phyloP scores from a whole-genome alignment of 2,329 filamentous ascomycete species.

The Scedosporium boydii region DNA sequence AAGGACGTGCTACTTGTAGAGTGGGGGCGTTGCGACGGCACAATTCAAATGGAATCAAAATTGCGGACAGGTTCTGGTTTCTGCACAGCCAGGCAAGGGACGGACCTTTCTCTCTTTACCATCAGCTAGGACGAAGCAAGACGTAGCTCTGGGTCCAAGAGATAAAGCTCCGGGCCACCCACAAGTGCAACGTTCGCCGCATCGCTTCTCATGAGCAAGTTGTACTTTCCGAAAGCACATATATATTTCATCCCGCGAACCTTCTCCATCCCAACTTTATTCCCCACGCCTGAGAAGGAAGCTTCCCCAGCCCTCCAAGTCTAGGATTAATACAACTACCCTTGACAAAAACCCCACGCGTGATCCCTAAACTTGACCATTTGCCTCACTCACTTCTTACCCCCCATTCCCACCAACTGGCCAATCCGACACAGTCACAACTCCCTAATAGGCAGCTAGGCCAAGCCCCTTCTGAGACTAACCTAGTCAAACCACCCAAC shows the following conservation, averaged over 20 bases:
- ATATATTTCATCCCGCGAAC: background rate
- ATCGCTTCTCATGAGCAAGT: background rate
- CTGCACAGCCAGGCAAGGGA: background rate
- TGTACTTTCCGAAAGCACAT: background rate
- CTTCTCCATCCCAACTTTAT: constrained; percentile 2
- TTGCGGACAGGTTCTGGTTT: background rate
- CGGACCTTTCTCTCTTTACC: background rate
- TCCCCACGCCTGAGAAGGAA: background rate
- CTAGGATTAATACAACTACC: background rate
- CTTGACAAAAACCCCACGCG: background rate
- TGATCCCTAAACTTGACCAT: background rate
- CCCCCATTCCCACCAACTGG: constrained; percentile 5
- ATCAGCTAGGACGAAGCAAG: background rate
- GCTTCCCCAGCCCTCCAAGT: background rate
- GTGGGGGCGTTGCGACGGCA: constrained; percentile 3
- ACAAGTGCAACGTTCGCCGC: background rate
- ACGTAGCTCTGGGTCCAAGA: background rate
- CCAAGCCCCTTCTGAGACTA: constrained; percentile 5
- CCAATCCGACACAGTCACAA: constrained; percentile 18
- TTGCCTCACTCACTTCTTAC: constrained; percentile 2
- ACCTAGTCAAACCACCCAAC: constrained; percentile 13
- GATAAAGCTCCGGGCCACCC: constrained; percentile 1
- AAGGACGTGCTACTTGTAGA: constrained; percentile 4
- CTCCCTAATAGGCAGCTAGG: constrained; percentile 22
- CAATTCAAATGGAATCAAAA: background rate